Evolutionary conservation across 208 protist species (phyloP).

Genomic region (Trypanosoma avium): DNA sequence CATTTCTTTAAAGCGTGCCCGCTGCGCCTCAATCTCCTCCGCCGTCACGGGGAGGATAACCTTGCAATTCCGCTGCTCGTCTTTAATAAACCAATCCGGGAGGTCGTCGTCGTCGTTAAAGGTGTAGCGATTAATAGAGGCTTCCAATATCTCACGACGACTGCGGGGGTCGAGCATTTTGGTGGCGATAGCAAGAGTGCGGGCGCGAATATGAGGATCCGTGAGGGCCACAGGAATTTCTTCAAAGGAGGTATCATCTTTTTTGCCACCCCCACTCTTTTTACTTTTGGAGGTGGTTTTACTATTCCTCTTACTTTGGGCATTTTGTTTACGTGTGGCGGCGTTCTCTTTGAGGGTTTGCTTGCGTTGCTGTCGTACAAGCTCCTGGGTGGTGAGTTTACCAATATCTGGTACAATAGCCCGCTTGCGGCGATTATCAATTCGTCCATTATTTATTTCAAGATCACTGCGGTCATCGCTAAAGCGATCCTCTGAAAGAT

Average conservation of each 20-base stretch:
- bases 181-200: slow-evolving; percentile 85
- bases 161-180: slow-evolving; percentile 84
- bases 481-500: slow-evolving; percentile 36
- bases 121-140: slow-evolving; percentile 85
- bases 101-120: slow-evolving; percentile 91
- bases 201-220: slow-evolving; percentile 81
- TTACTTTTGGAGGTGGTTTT: slow-evolving; percentile 44
- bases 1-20: slow-evolving; percentile 86
- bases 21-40: slow-evolving; percentile 93
- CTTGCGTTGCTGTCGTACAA: slow-evolving; percentile 82
- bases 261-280: slow-evolving; percentile 27
- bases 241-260: slow-evolving; percentile 79
- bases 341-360: slow-evolving; percentile 79
- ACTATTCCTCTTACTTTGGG: slow-evolving; percentile 27
- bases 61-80: slow-evolving; percentile 89
- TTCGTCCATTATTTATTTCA: slow-evolving; percentile 62
- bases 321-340: slow-evolving; percentile 64
- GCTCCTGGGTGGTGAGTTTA: slow-evolving; percentile 81
- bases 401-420: slow-evolving; percentile 62
- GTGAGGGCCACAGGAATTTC: slow-evolving; percentile 86
- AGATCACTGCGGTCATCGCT: slow-evolving; percentile 47
- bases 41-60: slow-evolving; percentile 84
- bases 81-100: slow-evolving; percentile 92
- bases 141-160: slow-evolving; percentile 86
- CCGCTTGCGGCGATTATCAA: slow-evolving; percentile 75